These are phyloP conservation scores for Vishniacozyma victoriae DNA, from an alignment of 768 basidiomycete species.

Conservation along the genomic window DNA sequence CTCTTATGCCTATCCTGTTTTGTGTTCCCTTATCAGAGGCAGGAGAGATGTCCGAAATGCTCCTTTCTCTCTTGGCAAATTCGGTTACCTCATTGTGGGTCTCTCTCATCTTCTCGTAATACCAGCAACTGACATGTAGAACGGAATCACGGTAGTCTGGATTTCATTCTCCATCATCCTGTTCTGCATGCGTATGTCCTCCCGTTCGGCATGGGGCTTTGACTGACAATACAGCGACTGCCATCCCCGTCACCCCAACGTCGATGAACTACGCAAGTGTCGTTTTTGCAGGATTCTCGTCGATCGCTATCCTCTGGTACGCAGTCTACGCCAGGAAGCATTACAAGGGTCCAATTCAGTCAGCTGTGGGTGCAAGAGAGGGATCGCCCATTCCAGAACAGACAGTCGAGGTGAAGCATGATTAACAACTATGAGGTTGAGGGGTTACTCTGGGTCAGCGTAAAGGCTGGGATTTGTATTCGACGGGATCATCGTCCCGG, in stretches of 20 bases:
- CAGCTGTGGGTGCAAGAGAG: constrained; percentile 5
- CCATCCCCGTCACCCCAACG: constrained; percentile 32
- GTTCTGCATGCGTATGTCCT: constrained; percentile 57
- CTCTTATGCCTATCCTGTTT: constrained; percentile 61
- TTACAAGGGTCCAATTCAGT: constrained; percentile 21
- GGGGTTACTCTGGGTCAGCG: too few species aligned
- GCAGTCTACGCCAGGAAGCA: constrained; percentile 49
- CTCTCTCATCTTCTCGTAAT: neutral
- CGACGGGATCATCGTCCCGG: too few species aligned
- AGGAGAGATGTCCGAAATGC: constrained; percentile 53
- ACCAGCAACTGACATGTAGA: constrained; percentile 46
- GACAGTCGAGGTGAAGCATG: too few species aligned
- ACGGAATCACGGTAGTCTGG: constrained; percentile 58
- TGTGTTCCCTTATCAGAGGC: constrained; percentile 53
- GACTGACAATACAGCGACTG: too few species aligned
- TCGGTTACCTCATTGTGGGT: constrained; percentile 34
- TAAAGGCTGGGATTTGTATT: too few species aligned
- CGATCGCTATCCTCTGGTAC: constrained; percentile 63
- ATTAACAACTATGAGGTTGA: too few species aligned
- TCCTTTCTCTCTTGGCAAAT: constrained; percentile 49
- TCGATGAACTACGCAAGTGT: constrained; percentile 58
- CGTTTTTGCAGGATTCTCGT: constrained; percentile 60
- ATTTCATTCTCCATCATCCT: constrained; percentile 58
- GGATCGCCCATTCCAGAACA: too few species aligned
- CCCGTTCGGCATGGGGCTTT: too few species aligned